A percentile compares a stretch with the other conserved stretches of the same genome.
Conservation (phyloP, 257 asterid genomes). For the Echium plantagineum region DNA sequence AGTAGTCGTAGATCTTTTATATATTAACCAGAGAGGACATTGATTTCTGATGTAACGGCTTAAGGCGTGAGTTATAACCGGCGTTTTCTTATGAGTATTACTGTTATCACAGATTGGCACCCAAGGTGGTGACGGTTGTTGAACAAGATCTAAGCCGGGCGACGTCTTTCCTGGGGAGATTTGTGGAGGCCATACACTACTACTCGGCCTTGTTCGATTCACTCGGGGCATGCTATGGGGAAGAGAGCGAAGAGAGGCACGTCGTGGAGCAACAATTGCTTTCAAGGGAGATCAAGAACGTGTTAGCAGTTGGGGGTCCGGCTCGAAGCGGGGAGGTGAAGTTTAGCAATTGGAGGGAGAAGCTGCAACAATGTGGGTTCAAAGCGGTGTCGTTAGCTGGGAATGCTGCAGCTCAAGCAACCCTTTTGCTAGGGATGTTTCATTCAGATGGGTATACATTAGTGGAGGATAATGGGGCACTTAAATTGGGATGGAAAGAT, state of each 20-base stretch:
- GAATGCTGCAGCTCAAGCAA: constrained; percentile 93
- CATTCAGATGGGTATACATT: constrained; percentile 87
- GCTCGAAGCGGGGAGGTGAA: constrained; percentile 59
- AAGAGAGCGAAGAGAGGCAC: constrained; percentile 90
- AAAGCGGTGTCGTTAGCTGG: constrained; percentile 73
- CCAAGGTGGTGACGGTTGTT: constrained; percentile 89
- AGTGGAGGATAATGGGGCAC: constrained; percentile 87
- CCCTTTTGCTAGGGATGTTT: constrained; percentile 85
- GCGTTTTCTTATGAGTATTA: neutral
- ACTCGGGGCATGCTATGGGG: constrained; percentile 91
- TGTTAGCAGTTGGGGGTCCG: constrained; percentile 73
- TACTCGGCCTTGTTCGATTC: constrained; percentile 94
- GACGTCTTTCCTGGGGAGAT: constrained; percentile 79
- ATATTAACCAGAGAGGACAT: no score
- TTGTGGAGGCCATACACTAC: constrained; percentile 93
- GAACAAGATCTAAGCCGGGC: constrained; percentile 98
- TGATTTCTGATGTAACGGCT: no score
- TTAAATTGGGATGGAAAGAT: constrained; percentile 97
- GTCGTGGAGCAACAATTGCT: constrained; percentile 85
- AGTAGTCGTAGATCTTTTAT: no score
- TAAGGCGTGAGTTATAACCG: no score
- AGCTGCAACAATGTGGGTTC: constrained; percentile 80
- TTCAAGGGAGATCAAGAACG: constrained; percentile 81
- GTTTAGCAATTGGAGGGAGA: constrained; percentile 91
- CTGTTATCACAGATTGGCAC: constrained; percentile 47